A percentile compares a stretch with the other conserved stretches of the same genome.
Conservation (phyloP, 495 filamentous ascomycete genomes). For the Hypoxylon intermedium region DNA sequence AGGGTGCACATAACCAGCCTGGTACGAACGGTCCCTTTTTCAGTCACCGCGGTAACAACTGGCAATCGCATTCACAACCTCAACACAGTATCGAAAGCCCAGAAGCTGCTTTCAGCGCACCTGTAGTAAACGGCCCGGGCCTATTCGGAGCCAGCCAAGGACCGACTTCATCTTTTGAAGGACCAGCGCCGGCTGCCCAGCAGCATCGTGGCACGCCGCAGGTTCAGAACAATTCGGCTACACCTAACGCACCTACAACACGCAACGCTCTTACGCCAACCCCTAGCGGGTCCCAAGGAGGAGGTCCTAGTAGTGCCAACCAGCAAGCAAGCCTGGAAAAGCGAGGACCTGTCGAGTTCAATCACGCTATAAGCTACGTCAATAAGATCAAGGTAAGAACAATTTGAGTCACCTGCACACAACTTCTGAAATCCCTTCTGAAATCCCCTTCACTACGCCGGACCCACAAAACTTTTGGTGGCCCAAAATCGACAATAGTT, state of each 20-base stretch:
- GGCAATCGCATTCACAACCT: constrained; percentile 61
- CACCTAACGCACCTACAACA: constrained; percentile 47
- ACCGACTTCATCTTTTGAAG: constrained; percentile 54
- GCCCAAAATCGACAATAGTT: no score
- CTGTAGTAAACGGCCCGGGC: constrained; percentile 53
- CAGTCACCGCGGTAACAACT: constrained; percentile 49
- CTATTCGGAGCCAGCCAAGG: constrained; percentile 53
- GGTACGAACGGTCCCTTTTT: constrained; percentile 43
- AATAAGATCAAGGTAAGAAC: constrained; percentile 95
- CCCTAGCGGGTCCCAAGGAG: constrained; percentile 49
- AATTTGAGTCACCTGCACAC: not conserved
- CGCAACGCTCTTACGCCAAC: constrained; percentile 62
- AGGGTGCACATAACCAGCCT: constrained; percentile 49
- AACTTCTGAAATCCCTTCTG: not conserved
- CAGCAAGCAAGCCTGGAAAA: constrained; percentile 75
- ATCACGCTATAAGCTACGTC: constrained; percentile 99
- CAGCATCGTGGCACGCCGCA: constrained; percentile 84
- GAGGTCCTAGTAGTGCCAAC: constrained; percentile 51
- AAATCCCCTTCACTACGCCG: no score
- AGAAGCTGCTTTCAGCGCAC: constrained; percentile 60
- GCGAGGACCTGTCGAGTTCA: constrained; percentile 96
- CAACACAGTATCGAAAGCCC: constrained; percentile 65
- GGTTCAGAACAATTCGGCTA: constrained; percentile 64
- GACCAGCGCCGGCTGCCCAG: constrained; percentile 64
- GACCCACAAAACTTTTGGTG: constrained; percentile 33